These are phyloP conservation scores for Pyricularia pennisetigena DNA, from an alignment of 2,329 filamentous ascomycete species.

Conservation along the genomic window DNA sequence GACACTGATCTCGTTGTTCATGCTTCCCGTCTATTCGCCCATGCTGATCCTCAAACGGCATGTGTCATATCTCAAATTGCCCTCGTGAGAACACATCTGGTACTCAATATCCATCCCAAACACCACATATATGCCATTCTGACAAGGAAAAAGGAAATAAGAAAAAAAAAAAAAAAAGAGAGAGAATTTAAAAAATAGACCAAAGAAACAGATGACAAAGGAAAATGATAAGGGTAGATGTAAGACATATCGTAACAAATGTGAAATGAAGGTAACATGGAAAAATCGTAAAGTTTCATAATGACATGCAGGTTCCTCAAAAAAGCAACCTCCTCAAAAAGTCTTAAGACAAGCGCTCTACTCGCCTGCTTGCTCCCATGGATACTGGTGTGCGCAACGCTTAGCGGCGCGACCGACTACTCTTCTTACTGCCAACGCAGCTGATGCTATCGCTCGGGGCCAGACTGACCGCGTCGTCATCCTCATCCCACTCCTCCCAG, in stretches of 20 bases:
- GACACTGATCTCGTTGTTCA: not conserved
- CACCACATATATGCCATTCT: not conserved
- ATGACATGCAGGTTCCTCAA: not conserved
- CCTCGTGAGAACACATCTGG: not conserved
- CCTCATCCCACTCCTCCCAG: slow-evolving; percentile 10
- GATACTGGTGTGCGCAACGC: not conserved
- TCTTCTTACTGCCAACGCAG: slow-evolving; percentile 36
- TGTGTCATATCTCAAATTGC: not conserved
- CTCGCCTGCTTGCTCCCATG: not conserved
- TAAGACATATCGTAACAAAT: no score
- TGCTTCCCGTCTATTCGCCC: not conserved
- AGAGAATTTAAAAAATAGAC: not conserved
- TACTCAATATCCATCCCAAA: not conserved
- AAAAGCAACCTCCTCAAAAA: not conserved
- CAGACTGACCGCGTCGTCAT: slow-evolving; percentile 38
- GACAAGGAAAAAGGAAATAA: not conserved
- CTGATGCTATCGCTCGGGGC: slow-evolving; percentile 54
- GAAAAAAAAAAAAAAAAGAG: not conserved
- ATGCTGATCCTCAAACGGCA: not conserved
- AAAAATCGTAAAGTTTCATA: not conserved
- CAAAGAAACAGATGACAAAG: not conserved
- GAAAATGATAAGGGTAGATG: not conserved
- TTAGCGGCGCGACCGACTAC: slow-evolving; percentile 16
- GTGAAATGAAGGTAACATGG: no score
- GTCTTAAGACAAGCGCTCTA: not conserved